Percentiles rank a stretch among this genome's conserved stretches.
Conservation (phyloP, 225 moss, liverwort and hornwort species). For the Sphagnum contortum region DNA sequence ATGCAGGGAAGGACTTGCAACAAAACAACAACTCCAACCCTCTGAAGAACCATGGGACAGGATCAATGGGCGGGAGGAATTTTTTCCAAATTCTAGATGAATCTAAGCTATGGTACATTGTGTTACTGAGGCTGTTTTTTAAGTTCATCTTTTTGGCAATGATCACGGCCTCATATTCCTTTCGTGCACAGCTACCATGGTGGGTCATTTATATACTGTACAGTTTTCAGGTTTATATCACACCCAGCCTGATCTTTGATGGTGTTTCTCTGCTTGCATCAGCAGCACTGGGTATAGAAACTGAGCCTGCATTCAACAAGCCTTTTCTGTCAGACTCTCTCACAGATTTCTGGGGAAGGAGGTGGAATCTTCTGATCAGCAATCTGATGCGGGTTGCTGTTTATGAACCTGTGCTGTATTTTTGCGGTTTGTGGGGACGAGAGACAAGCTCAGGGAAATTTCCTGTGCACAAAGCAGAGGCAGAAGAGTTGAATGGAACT, state of each 20-base stretch:
- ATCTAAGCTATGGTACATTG: constrained; percentile 18
- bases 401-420: constrained; percentile 39
- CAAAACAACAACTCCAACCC: neutral
- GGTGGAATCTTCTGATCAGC: constrained; percentile 81
- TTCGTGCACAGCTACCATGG: constrained; percentile 9
- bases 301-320: constrained; percentile 53
- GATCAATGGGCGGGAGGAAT: no score
- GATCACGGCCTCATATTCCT: constrained; percentile 8
- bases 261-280: constrained; percentile 46
- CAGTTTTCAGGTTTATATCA: constrained; percentile 31
- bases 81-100: neutral
- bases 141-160: constrained; percentile 17
- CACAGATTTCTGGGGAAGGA: constrained; percentile 74
- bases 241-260: constrained; percentile 50
- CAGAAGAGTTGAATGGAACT: neutral
- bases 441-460: constrained; percentile 3
- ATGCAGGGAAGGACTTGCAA: neutral
- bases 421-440: neutral
- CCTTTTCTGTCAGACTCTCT: constrained; percentile 69
- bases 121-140: constrained; percentile 14
- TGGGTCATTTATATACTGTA: constrained; percentile 17
- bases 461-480: neutral
- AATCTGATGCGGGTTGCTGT: constrained; percentile 67
- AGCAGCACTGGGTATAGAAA: constrained; percentile 39
- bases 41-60: neutral